phyloP scores from a whole-genome alignment of 768 basidiomycete species.

The Hygrophoropsis aurantiaca region DNA sequence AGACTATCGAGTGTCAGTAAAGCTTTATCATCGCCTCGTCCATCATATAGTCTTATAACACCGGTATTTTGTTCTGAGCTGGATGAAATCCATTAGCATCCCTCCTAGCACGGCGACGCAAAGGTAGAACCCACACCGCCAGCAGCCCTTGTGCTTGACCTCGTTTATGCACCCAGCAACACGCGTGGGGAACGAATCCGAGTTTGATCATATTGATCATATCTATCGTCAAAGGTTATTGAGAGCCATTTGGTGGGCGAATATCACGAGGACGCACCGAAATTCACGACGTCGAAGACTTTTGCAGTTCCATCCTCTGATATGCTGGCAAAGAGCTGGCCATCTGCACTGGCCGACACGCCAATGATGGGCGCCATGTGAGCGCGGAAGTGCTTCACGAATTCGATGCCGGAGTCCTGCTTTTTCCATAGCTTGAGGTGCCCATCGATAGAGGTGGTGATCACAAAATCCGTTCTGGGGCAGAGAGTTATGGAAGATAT shows the following conservation, averaged over 20 bases:
- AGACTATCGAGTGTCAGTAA: constrained; percentile 74
- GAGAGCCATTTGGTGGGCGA: too few species aligned
- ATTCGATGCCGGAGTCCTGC: constrained; percentile 92
- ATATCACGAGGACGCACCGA: constrained; percentile 66
- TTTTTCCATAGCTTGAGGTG: constrained; percentile 99
- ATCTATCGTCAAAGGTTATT: constrained; percentile 47
- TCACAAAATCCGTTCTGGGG: constrained; percentile 92
- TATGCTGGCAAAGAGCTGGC: constrained; percentile 87
- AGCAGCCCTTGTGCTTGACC: constrained; percentile 87
- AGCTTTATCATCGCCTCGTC: constrained; percentile 78
- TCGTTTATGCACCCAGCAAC: constrained; percentile 92
- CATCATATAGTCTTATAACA: constrained; percentile 87
- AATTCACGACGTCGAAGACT: constrained; percentile 97
- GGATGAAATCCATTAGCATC: constrained; percentile 18
- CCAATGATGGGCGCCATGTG: constrained; percentile 77
- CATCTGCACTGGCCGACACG: constrained; percentile 88
- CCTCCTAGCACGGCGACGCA: background rate
- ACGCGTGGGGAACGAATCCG: constrained; percentile 80
- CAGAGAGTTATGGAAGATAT: too few species aligned
- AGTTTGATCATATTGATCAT: constrained; percentile 99
- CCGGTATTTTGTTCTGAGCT: constrained; percentile 81
- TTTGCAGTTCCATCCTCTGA: constrained; percentile 91
- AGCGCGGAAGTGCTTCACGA: constrained; percentile 97
- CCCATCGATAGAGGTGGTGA: constrained; percentile 95
- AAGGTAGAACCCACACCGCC: constrained; percentile 67